phyloP scores from a whole-genome alignment of 306 rosid species.

The Dryas drummondii region DNA sequence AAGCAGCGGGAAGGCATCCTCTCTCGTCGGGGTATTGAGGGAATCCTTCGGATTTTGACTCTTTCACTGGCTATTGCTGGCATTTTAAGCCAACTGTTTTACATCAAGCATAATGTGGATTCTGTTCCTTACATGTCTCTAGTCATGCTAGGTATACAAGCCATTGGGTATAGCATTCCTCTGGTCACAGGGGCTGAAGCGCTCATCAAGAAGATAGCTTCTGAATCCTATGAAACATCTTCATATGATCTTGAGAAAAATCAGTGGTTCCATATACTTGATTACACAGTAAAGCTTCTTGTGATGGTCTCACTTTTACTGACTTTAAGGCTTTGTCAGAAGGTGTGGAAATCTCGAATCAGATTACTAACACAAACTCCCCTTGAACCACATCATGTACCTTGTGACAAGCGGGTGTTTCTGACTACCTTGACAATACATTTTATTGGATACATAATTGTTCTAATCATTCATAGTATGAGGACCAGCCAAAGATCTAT shows the following conservation, averaged over 20 bases:
- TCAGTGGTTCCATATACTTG: constrained; percentile 59
- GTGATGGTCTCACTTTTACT: constrained; percentile 63
- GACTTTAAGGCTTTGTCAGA: constrained; percentile 81
- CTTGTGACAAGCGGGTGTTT: constrained; percentile 69
- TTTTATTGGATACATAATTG: constrained; percentile 52
- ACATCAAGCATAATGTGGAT: constrained; percentile 54
- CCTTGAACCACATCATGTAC: constrained; percentile 53
- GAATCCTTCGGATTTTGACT: constrained; percentile 71
- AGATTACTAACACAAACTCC: constrained; percentile 59
- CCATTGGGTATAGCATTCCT: constrained; percentile 82
- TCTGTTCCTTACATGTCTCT: constrained; percentile 73
- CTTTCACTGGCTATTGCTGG: constrained; percentile 71
- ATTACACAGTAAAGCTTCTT: constrained; percentile 74
- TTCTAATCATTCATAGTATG: constrained; percentile 51
- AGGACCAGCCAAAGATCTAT: constrained; percentile 41
- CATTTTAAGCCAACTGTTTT: constrained; percentile 69
- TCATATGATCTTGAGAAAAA: constrained; percentile 53
- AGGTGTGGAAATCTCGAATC: constrained; percentile 86
- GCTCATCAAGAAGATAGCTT: constrained; percentile 58
- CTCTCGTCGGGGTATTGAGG: constrained; percentile 75
- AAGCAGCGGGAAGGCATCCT: constrained; percentile 75
- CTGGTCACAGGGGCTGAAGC: constrained; percentile 85
- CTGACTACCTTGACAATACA: constrained; percentile 51
- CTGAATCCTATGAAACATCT: constrained; percentile 44
- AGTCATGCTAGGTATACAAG: constrained; percentile 76